These are phyloP conservation scores for Selaginella tamariscina DNA, from an alignment of 75 land plant species.

Conservation along the genomic window DNA sequence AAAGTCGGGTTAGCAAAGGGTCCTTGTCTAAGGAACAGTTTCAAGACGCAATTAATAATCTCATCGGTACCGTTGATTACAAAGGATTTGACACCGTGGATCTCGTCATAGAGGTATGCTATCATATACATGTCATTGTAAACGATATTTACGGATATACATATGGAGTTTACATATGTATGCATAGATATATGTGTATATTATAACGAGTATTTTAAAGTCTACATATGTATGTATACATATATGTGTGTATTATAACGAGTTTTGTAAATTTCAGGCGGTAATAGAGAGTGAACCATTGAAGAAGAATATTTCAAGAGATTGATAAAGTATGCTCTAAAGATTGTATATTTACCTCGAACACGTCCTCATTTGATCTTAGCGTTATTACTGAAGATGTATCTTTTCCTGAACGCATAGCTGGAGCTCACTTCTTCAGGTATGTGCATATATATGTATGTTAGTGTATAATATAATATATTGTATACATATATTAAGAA, in stretches of 20 bases:
- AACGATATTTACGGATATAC: no score
- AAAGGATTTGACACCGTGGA: not conserved
- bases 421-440: constrained; percentile 16
- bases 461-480: not conserved
- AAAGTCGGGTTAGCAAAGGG: not conserved
- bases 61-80: not conserved
- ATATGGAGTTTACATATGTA: no score
- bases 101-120: constrained; percentile 1
- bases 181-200: no score
- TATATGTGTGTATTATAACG: no score
- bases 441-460: not conserved
- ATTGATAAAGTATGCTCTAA: not conserved
- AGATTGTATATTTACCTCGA: constrained; percentile 6
- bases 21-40: not conserved
- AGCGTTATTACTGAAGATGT: not conserved
- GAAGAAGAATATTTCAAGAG: constrained; percentile 11
- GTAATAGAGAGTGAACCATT: constrained; percentile 5
- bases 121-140: not conserved
- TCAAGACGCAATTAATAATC: not conserved
- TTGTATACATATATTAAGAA: no score
- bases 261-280: constrained; percentile 1
- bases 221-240: no score
- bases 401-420: constrained; percentile 3
- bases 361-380: constrained; percentile 12
- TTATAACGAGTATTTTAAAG: no score